Conservation (phyloP, 108 stramenopile genomes). For the Stephanodiscus triporus region DNA sequence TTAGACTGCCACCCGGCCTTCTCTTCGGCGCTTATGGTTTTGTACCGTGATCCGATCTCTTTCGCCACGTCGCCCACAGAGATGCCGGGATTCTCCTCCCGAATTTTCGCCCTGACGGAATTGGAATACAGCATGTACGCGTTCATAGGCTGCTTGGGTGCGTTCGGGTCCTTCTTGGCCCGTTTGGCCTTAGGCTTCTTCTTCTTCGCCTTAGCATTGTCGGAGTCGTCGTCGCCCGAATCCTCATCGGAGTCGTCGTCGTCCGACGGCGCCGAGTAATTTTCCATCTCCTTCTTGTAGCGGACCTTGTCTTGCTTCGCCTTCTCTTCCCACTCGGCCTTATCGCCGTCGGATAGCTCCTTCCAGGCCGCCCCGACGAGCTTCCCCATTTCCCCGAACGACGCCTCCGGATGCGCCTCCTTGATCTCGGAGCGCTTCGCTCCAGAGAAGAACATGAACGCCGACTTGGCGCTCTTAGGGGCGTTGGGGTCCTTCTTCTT, state of each 20-base stretch:
- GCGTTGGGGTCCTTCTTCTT: slow-evolving; percentile 61
- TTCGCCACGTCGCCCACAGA: slow-evolving; percentile 61
- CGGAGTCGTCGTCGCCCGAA: slow-evolving; percentile 12
- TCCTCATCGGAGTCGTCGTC: slow-evolving; percentile 40
- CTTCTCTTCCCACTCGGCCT: slow-evolving; percentile 59
- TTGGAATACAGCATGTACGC: slow-evolving; percentile 73
- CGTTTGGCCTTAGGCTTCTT: slow-evolving; percentile 10
- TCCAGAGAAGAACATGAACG: slow-evolving; percentile 42
- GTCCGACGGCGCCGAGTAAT: slow-evolving; percentile 30
- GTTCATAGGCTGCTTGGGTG: slow-evolving; percentile 53
- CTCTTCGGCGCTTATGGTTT: slow-evolving; percentile 55
- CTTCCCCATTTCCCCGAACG: slow-evolving; percentile 73
- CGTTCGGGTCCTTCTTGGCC: slow-evolving; percentile 68
- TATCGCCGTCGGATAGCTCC: slow-evolving; percentile 51
- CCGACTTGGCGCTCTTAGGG: slow-evolving; percentile 36
- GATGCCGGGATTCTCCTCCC: slow-evolving; percentile 73
- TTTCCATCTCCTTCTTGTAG: slow-evolving; percentile 61
- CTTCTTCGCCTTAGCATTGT: neutral
- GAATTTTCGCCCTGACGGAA: slow-evolving; percentile 61
- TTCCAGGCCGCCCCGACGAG: slow-evolving; percentile 58
- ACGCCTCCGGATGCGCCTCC: slow-evolving; percentile 68
- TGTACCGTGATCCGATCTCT: slow-evolving; percentile 62
- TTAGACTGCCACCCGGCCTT: slow-evolving; percentile 67
- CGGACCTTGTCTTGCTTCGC: slow-evolving; percentile 66
- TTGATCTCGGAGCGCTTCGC: slow-evolving; percentile 46